phyloP scores from a whole-genome alignment of 179 eudicot genomes.

The Silene noctiflora region DNA sequence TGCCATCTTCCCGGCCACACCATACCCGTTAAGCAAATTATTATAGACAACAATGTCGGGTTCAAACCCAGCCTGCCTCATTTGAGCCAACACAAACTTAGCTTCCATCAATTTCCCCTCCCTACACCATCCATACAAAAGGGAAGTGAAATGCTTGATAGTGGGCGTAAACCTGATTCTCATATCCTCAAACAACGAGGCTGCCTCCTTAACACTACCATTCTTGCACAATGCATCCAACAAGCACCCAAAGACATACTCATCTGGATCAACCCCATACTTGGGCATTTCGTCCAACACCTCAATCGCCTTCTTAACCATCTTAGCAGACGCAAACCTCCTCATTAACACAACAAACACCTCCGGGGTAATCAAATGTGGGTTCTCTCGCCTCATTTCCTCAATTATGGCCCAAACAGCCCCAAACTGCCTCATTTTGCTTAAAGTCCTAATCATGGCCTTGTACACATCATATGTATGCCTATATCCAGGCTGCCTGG shows the following conservation, averaged over 20 bases:
- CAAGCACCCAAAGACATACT: slow-evolving; percentile 83
- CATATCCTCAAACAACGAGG: slow-evolving; percentile 81
- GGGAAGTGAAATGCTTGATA: slow-evolving; percentile 81
- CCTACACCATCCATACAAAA: slow-evolving; percentile 85
- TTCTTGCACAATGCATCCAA: slow-evolving; percentile 89
- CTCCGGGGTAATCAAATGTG: slow-evolving; percentile 58
- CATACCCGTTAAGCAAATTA: slow-evolving; percentile 79
- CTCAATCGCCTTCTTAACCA: slow-evolving; percentile 87
- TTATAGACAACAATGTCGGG: slow-evolving; percentile 85
- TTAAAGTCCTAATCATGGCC: slow-evolving; percentile 60
- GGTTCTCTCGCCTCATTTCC: slow-evolving; percentile 74
- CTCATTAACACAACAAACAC: slow-evolving; percentile 81
- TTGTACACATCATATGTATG: slow-evolving; percentile 75
- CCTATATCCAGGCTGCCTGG: slow-evolving; percentile 64
- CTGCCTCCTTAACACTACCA: slow-evolving; percentile 87
- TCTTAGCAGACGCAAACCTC: slow-evolving; percentile 75
- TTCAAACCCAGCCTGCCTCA: slow-evolving; percentile 77
- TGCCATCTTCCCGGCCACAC: slow-evolving; percentile 68
- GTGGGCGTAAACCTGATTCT: slow-evolving; percentile 60
- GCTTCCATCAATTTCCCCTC: slow-evolving; percentile 89
- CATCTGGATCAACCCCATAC: slow-evolving; percentile 87
- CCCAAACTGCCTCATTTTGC: slow-evolving; percentile 81
- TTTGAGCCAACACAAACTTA: slow-evolving; percentile 69
- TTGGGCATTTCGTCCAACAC: slow-evolving; percentile 93
- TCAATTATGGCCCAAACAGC: slow-evolving; percentile 83